Base-by-base conservation (phyloP, 2,329 filamentous ascomycete genomes). In the Cordyceps fumosorosea region DNA sequence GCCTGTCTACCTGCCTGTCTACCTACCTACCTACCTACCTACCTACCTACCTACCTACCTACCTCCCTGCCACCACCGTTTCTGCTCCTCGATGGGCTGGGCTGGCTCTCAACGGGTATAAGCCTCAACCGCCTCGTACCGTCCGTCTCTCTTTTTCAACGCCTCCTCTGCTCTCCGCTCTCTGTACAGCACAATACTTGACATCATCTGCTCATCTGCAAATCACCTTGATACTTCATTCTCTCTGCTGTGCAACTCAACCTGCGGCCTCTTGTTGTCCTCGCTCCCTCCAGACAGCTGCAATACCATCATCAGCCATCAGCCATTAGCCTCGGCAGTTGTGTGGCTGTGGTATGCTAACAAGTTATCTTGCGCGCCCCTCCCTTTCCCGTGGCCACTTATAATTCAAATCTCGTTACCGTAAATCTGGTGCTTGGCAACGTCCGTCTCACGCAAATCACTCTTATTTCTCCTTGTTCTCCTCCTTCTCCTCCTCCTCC, bases 381-480 rank as follows among this genome's bases (percentile, higher is more conserved):
- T 47, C 57, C 50, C 42, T 40, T 50, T 40, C 14, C 48, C 56
- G 56, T 59, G 56, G 47, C 56, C 56, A 59, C 56, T 59, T 60
- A 60, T 32, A 32, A 32, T 60, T 60, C 50, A 60, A 60, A 60
- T 60, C 57, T 60, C 57, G 50, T 48, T 60, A 60, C 57, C 57
- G 53, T 53, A 54, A 60, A 60, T 60, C 57, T 60, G 57, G 57
- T 60, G 48, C 57, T 60, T 53, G 48, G 57, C 57, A 60, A 60
- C 48, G 50, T 54, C 58, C 40, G 22, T 60, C 40, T 60, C 26
- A 26, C 24, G 48, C 48, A 48, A 47, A 54, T 54, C 48, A 54
- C 58, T 54, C 40, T 60, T 60, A 54, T 60, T 47, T 47, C 26
- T 54, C 26, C 40, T 47, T 42, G n/a, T n/a, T n/a, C n/a, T n/a